Percentiles rank a stretch among this genome's conserved stretches.
phyloP scores from a whole-genome alignment of 1,284 basidiomycete species.

The Chondrostereum purpureum region DNA sequence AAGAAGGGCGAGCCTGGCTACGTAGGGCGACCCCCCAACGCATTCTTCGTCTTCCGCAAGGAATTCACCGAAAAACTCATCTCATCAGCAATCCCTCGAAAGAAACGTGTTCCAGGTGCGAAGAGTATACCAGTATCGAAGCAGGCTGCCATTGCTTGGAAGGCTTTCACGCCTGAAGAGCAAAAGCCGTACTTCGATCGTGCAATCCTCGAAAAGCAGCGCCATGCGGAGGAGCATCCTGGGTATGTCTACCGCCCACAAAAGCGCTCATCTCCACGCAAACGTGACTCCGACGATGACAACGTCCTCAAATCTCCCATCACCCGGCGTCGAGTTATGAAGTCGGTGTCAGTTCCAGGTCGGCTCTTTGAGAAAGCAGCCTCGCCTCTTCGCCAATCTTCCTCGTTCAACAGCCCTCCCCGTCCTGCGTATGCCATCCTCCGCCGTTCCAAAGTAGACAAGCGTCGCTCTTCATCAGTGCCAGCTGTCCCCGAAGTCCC shows the following conservation, averaged over 20 bases:
- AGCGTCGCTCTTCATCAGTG: not conserved
- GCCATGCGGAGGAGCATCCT: slow-evolving; percentile 49
- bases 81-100: slow-evolving; percentile 23
- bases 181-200: slow-evolving; percentile 41
- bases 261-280: slow-evolving; percentile 26
- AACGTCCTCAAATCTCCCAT: slow-evolving; percentile 6
- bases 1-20: slow-evolving; percentile 44
- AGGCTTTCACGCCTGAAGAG: slow-evolving; percentile 35
- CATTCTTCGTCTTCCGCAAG: slow-evolving; percentile 85
- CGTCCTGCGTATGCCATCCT: not conserved
- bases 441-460: not conserved
- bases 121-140: slow-evolving; percentile 46
- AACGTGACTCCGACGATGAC: slow-evolving; percentile 17
- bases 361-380: not conserved
- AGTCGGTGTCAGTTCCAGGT: not conserved
- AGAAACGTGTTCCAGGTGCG: slow-evolving; percentile 21
- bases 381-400: not conserved
- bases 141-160: slow-evolving; percentile 58
- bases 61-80: slow-evolving; percentile 53
- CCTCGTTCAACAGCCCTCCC: not conserved
- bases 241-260: slow-evolving; percentile 57
- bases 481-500: not conserved
- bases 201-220: slow-evolving; percentile 45
- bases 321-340: not conserved
- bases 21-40: slow-evolving; percentile 80